Evolutionary conservation across 192 early-diverging fungal species (phyloP), one percentile per base, ranked within the genome.

Genomic region (Pilaira anomala): DNA sequence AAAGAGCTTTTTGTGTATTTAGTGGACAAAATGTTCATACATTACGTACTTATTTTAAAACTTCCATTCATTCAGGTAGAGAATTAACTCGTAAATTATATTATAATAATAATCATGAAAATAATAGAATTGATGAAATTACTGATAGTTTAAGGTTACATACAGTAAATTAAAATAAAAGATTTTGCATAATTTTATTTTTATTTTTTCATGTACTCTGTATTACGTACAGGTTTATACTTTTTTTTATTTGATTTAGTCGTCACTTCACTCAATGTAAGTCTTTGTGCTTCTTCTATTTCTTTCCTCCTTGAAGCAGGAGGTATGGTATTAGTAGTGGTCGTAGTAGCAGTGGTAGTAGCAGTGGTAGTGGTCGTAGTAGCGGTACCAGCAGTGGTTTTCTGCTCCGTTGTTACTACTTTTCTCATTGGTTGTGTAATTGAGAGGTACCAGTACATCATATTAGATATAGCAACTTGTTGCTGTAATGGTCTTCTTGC

Each of bases 401-500:
- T 2, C 18, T 18, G 3, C 42, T 16, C 12, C 12, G 42, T n/a
- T 45, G n/a, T 46, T 46, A 13, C 9, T 46, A 19, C 16, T 46
- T 8, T 40, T 40, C 5, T 13, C 0, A 46, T 14, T 46, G 9
- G 44, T 46, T 46, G 9, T 4, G 13, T 18, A 19, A 46, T 46
- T 6, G 84, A 83, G 51, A 91, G 69, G 71, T 91, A 91, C 85
- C 86, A 89, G 67, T 88, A 89, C 83, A 91, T 86, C 83, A 91
- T 84, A 57, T 91, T 91, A 3, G 87, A 88, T 44, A 91, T 80
- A 60, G 88, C 66, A 13, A 91, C 89, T 71, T 91, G 89, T 40
- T 91, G 85, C 39, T 83, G 74, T 18, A 91, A 62, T 7, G 89
- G 89, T 1, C 89, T 84, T 7, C 86, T 75, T 19, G 85, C 82